Evolutionary conservation across 495 filamentous ascomycete species (phyloP), one percentile per base, ranked within the genome.

Genomic region (Pyrenula aspistea): DNA sequence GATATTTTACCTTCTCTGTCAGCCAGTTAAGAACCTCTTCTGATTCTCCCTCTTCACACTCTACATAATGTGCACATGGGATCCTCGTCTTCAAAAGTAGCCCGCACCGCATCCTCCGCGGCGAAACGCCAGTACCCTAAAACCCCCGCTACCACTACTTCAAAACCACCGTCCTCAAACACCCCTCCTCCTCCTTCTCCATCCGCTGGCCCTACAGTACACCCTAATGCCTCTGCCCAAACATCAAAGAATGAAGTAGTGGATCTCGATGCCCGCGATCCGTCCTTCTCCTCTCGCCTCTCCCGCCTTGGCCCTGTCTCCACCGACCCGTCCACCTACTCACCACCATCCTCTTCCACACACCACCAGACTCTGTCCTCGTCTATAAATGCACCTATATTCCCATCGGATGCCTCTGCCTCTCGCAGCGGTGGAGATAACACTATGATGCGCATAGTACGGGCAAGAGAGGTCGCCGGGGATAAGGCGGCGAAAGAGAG

Each of bases 201-300:
- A 53, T 55, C 49, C 25, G 56, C 56, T 48, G 69, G 73, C 49
- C 65, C 73, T 51, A 71, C 61, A n/a, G 23, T 23, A 51, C 54
- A 47, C 24, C 49, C 49, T 22, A 59, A 20, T 1, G 53, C 25
- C 15, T 55, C 60, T 62, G 60, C 62, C 53, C 42, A 31, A 2
- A 21, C 24, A 54, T 55, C 11, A 3, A 22, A 36, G 53, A 53
- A 53, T 24, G 59, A 58, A 85, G 82, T 80, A n/a, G 81, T 86
- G 57, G 77, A 84, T 63, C 71, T 82, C 57, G 85, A 87, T 61
- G 79, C 77, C 58, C 75, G 73, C n/a, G 83, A 86, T 61, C 83
- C 83, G 1, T 69, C 79, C 65, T 85, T 82, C 67, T 80, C 78
- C 53, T 75, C 74, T 60, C 81, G 80, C 53, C 78, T 87, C 56